Percentiles rank a stretch among this genome's conserved stretches.
Evolutionary conservation across 495 filamentous ascomycete species (phyloP).

Genomic region (Xylaria flabelliformis): DNA sequence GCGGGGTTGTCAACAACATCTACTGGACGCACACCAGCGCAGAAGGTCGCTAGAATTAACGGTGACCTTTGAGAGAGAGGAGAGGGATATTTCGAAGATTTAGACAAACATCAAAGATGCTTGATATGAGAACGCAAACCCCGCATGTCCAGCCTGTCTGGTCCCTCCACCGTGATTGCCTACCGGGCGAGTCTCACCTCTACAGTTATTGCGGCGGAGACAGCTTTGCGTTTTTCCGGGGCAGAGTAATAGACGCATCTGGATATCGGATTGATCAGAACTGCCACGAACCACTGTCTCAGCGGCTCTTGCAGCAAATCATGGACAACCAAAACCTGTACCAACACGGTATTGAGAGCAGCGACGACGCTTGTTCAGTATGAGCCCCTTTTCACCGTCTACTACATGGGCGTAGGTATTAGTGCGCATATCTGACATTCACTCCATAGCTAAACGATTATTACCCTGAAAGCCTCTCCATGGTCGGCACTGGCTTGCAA

Average conservation of each 20-base stretch:
- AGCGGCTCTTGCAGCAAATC: constrained; percentile 26
- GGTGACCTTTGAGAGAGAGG: constrained; percentile 34
- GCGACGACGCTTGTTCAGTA: constrained; percentile 38
- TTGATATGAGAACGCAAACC: constrained; percentile 35
- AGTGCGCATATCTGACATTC: constrained; percentile 29
- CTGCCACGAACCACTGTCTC: constrained; percentile 32
- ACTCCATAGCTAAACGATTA: constrained; percentile 32
- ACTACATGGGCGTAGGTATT: neutral
- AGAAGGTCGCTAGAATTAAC: constrained; percentile 36
- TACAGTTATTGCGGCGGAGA: constrained; percentile 27
- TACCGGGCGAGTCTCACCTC: constrained; percentile 34
- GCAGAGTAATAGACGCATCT: constrained; percentile 21
- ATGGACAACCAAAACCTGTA: constrained; percentile 37
- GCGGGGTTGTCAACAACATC: constrained; percentile 37
- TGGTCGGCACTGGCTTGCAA: constrained; percentile 28
- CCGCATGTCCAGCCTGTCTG: constrained; percentile 31
- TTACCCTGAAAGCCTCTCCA: constrained; percentile 26
- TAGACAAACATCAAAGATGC: constrained; percentile 40
- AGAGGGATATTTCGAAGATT: constrained; percentile 22
- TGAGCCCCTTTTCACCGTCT: constrained; percentile 24
- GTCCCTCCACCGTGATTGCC: constrained; percentile 29
- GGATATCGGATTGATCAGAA: constrained; percentile 5
- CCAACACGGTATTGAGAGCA: constrained; percentile 34
- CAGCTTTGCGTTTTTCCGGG: constrained; percentile 19
- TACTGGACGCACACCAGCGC: constrained; percentile 31